Percentiles rank a stretch among this genome's conserved stretches.
These are phyloP conservation scores for Thymus quinquecostatus DNA, from an alignment of 257 asterid genomes.

Conservation along the genomic window DNA sequence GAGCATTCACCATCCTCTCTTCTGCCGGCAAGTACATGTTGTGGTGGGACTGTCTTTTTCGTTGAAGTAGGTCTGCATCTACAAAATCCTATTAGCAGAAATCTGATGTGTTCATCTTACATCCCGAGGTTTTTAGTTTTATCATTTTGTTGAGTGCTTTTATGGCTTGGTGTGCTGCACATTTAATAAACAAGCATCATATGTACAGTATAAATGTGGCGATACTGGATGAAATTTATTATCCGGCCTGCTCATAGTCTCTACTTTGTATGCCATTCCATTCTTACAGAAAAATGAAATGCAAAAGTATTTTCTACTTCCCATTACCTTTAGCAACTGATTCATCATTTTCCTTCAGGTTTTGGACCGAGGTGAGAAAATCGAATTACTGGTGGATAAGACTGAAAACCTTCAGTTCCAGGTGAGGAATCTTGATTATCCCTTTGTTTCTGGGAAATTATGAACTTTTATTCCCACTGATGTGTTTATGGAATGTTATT, in stretches of 20 bases:
- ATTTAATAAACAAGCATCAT: neutral
- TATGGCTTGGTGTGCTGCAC: constrained; percentile 6
- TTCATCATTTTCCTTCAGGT: constrained; percentile 53
- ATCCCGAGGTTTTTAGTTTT: neutral
- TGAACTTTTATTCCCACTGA: neutral
- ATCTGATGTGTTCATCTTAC: neutral
- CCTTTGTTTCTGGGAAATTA: constrained; percentile 7
- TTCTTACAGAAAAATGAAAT: neutral
- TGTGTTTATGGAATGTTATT: constrained; percentile 14
- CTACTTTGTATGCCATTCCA: neutral
- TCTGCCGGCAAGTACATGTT: neutral
- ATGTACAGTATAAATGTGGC: neutral
- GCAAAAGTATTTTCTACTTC: neutral
- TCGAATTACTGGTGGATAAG: constrained; percentile 90
- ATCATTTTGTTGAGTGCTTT: neutral
- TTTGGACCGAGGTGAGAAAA: constrained; percentile 96
- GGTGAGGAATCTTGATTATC: constrained; percentile 44
- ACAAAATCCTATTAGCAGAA: neutral
- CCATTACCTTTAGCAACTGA: neutral
- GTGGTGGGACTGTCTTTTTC: constrained; percentile 1
- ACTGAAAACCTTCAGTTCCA: constrained; percentile 97
- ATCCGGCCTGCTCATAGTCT: neutral
- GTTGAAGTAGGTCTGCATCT: neutral
- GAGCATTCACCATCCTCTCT: neutral
- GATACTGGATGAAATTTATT: neutral